Evolutionary conservation across 345 rosid genomes (phyloP).

Genomic region (Barbarea vulgaris): DNA sequence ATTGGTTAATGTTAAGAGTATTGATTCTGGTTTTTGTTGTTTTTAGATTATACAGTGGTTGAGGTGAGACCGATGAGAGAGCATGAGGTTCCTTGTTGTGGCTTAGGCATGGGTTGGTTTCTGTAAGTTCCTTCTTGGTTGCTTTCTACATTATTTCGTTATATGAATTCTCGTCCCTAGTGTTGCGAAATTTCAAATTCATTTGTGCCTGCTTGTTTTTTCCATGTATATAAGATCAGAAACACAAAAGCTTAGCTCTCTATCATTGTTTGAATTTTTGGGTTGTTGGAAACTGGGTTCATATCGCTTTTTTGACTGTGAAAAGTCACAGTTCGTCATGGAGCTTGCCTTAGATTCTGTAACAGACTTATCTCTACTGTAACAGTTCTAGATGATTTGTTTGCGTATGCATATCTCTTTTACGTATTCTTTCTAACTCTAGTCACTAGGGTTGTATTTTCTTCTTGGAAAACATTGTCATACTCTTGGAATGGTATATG

Average conservation of each 20-base stretch:
- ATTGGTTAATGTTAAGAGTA: slow-evolving; percentile 2
- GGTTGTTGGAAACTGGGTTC: background rate
- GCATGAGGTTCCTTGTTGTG: slow-evolving; percentile 73
- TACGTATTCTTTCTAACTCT: background rate
- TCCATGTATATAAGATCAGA: background rate
- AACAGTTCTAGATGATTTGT: background rate
- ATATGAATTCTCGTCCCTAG: background rate
- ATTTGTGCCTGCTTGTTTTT: background rate
- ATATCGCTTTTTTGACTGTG: background rate
- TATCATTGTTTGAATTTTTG: background rate
- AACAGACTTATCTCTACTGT: background rate
- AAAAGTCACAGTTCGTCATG: background rate
- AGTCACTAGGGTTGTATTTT: background rate
- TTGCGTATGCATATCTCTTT: background rate
- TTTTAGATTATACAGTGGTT: slow-evolving; percentile 57
- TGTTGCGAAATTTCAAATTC: background rate
- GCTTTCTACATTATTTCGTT: background rate
- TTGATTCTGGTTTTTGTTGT: slow-evolving; percentile 22
- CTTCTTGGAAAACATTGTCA: background rate
- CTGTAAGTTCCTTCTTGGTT: slow-evolving; percentile 53
- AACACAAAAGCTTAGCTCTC: background rate
- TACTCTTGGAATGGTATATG: background rate
- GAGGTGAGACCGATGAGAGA: slow-evolving; percentile 56
- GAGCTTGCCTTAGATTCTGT: background rate
- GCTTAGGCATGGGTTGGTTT: slow-evolving; percentile 90